Conservation (phyloP, 768 basidiomycete species). For the Suillus variegatus region DNA sequence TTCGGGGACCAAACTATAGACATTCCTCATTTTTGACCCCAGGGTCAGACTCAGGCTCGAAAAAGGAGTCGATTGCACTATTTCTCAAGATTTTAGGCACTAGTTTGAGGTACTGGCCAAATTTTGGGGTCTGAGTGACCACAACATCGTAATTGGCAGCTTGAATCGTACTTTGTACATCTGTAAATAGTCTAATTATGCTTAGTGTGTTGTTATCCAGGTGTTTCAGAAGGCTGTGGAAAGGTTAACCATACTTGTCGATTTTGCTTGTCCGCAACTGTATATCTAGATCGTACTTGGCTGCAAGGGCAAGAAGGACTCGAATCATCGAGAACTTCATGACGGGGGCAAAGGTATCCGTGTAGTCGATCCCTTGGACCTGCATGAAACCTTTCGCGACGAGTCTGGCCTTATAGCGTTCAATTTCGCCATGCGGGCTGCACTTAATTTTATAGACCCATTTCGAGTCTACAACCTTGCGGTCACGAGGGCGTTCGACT, state of each 20-base stretch:
- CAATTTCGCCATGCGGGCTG: no score
- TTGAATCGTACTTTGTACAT: not conserved
- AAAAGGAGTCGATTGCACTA: not conserved
- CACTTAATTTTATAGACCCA: no score
- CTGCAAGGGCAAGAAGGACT: no score
- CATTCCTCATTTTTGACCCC: not conserved
- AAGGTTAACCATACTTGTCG: not conserved
- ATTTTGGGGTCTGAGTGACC: slow-evolving; percentile 2
- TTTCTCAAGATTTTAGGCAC: slow-evolving; percentile 1
- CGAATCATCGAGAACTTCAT: no score
- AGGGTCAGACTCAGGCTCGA: not conserved
- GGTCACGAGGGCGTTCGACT: no score
- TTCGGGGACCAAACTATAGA: not conserved
- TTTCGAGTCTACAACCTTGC: no score
- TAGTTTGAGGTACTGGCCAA: not conserved
- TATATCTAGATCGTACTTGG: no score
- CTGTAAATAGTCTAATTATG: slow-evolving; percentile 3
- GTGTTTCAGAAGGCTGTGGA: not conserved
- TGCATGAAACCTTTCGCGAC: no score
- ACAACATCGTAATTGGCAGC: not conserved
- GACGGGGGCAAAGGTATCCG: no score
- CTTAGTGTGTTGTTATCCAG: not conserved
- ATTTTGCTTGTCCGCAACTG: slow-evolving; percentile 2
- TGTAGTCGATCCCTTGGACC: no score
- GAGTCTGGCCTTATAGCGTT: no score